phyloP scores from a whole-genome alignment of 2,329 filamentous ascomycete genomes.

The Calonectria pseudoturangicola region DNA sequence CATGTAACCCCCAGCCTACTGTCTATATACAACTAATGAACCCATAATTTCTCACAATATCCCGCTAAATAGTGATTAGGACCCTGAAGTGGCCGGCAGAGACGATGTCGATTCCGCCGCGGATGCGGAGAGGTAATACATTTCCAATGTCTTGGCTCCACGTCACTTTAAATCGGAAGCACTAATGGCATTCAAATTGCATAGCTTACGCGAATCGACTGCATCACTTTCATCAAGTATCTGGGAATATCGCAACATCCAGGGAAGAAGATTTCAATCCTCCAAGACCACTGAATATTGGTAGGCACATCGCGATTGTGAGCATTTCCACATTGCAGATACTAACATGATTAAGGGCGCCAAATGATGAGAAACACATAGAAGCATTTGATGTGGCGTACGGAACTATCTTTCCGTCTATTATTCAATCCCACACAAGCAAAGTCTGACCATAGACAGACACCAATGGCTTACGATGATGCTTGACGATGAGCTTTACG shows the following conservation, averaged over 20 bases:
- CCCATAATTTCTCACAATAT: background rate
- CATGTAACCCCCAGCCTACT: too few species aligned
- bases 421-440: background rate
- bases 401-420: background rate
- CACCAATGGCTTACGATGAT: conserved; percentile 47
- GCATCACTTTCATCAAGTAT: conserved; percentile 37
- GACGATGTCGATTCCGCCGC: conserved; percentile 27
- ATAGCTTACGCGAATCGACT: conserved; percentile 37
- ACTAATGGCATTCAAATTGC: background rate
- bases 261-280: conserved; percentile 41
- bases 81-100: conserved; percentile 4
- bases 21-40: fast-evolving
- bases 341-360: conserved; percentile 35
- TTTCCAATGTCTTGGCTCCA: too few species aligned
- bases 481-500: conserved; percentile 42
- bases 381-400: conserved; percentile 46
- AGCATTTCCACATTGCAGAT: background rate
- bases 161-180: too few species aligned
- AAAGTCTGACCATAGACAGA: background rate
- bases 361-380: conserved; percentile 44
- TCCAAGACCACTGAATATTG: conserved; percentile 45
- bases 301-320: background rate
- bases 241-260: conserved; percentile 44
- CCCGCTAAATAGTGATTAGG: background rate
- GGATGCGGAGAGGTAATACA: conserved; percentile 35